These are phyloP conservation scores for Phialemoniopsis sp. DNA, from an alignment of 2,329 filamentous ascomycete species.

Conservation along the genomic window DNA sequence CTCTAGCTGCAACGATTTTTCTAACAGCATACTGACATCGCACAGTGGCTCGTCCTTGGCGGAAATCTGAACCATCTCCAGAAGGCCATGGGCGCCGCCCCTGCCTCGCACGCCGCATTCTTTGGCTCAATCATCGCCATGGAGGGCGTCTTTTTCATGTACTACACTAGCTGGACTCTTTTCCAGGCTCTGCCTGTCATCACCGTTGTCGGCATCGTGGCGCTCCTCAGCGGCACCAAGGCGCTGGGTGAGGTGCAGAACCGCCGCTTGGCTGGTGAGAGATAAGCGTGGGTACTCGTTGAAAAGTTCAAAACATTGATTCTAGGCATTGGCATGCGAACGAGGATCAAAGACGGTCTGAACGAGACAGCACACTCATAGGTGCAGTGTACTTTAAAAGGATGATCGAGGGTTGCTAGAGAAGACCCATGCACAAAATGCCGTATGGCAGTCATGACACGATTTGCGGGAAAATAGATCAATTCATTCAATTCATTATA, in stretches of 20 bases:
- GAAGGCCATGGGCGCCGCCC: slow-evolving; percentile 71
- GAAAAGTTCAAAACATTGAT: no score
- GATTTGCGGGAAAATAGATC: no score
- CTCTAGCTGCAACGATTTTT: background rate
- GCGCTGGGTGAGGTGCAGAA: slow-evolving; percentile 91
- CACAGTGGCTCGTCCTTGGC: slow-evolving; percentile 75
- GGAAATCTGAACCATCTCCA: slow-evolving; percentile 77
- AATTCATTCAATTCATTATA: no score
- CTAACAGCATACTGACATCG: slow-evolving; percentile 3
- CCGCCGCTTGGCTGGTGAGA: slow-evolving; percentile 72
- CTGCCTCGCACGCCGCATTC: slow-evolving; percentile 79
- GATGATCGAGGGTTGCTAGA: no score
- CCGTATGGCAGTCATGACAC: no score
- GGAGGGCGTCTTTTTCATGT: slow-evolving; percentile 90
- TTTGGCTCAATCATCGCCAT: slow-evolving; percentile 82
- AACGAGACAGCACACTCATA: no score
- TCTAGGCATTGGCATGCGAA: no score
- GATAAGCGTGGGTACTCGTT: slow-evolving; percentile 25
- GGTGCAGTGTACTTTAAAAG: no score
- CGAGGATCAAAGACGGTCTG: no score
- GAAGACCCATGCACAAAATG: no score
- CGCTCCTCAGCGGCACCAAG: slow-evolving; percentile 83
- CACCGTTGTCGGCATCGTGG: slow-evolving; percentile 61
- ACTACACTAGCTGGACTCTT: slow-evolving; percentile 88
- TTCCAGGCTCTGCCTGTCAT: slow-evolving; percentile 82